Evolutionary conservation across 495 filamentous ascomycete species (phyloP), one percentile per base, ranked within the genome.

Genomic region (Penicillium herquei): DNA sequence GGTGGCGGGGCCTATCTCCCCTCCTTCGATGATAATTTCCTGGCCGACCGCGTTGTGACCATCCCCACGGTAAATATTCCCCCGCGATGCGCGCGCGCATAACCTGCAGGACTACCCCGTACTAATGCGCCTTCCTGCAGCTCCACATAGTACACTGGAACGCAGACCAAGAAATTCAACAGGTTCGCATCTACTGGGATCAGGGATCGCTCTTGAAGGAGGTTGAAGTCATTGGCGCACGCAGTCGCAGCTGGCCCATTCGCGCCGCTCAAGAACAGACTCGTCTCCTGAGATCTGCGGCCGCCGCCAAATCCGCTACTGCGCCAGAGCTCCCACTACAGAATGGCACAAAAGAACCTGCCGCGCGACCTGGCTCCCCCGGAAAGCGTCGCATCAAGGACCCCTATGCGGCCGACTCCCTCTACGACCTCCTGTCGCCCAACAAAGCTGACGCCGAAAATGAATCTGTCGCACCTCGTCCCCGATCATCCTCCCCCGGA

Each of bases 111-210:
- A 26, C 21, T 26, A 26, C 2, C 4, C 12, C 11, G 41, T 79
- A 70, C 57, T 60, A 51, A 51, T 51, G 48, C 46, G 31, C 0
- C 44, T 48, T n/a, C 30, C 47, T 44, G 44, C 67, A 97, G 92
- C 79, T 91, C 60, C 94, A 98, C 76, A 84, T 98, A 49, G 94
- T 98, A 59, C 81, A 83, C 39, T 97, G 96, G 75, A 83, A 95
- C 65, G 58, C 71, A 39, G 65, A 87, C 39, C 80, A 85, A 57
- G 87, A 90, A 68, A 96, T 98, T 70, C 72, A 81, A 58, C 88
- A 90, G 64, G 87, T 96, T 60, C 87, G 92, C 51, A 84, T 92
- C 55, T 88, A 87, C 70, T 98, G 94, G 94, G 94, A 98, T 68
- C 95, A 98, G 72, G 92, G 85, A 26, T 90, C 90, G 49, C 81